Evolutionary conservation across 2,329 filamentous ascomycete species (phyloP), one percentile per base, ranked within the genome.

Genomic region (Neurospora sp.): DNA sequence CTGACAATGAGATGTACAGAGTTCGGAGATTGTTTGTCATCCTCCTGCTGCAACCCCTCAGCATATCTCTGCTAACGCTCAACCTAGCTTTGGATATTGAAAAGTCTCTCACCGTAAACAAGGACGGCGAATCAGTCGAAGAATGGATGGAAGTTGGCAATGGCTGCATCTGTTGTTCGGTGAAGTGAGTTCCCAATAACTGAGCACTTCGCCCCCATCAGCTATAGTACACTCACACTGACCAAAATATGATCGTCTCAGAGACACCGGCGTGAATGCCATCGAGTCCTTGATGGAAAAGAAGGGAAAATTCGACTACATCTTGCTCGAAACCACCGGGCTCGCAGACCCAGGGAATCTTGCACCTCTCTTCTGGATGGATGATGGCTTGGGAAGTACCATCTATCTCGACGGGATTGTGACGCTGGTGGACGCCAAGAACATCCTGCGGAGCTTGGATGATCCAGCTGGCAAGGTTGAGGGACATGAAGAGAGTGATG

Each of bases 391-490:
- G 2, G 95, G 93, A 8, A 97, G 94, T 79, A 94, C 91, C 43
- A 97, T 99, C 76, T 99, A 97, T 79, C 87, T 99, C 0, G 96
- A 99, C 77, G 96, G 96, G 1, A 97, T 99, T 70, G 94, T 98
- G 66, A 98, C 96, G 0, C 84, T 99, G 1, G 92, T 99, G 23
- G 96, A 99, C 79, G 95, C 94, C 39, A 96, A 96, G 81, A 97
- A 98, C 76, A 91, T 99, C 28, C 79, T 96, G 4, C 89, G 86
- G 73, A 92, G 89, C 75, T 85, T 99, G 2, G 92, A 97, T 73
- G 92, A 97, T 69, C 86, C 88, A 3, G 79, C 84, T 0, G 85
- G 83, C 17, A 83, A 87, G 70, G 81, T 86, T 15, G 81, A 84
- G 17, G 82, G 84, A 1, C 82, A 87, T 28, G 83, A 84, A 8